Evolutionary conservation across 306 rosid species (phyloP), one percentile per base, ranked within the genome.

Genomic region (Prunus dulcis): DNA sequence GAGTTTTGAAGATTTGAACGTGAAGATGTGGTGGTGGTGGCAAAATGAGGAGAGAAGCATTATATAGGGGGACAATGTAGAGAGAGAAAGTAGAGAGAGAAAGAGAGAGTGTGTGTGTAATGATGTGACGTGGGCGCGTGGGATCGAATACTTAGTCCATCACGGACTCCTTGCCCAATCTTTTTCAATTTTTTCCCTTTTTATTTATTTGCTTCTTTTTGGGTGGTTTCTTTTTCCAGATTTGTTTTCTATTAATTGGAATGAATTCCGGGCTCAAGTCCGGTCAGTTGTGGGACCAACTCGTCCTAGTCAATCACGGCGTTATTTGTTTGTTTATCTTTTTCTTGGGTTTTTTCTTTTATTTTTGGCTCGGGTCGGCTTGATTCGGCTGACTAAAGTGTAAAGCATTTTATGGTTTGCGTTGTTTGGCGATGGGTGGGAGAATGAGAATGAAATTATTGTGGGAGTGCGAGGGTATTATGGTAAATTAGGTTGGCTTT

Each of bases 111-210:
- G 83, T 62, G 83, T 62, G 84, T 67, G 64, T 56, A 78, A 86
- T 87, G 92, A 90, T 82, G 87, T 69, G 91, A 89, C 76, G 72
- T 78, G 79, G 91, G 97, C 96, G 96, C 93, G 96, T 93, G 90
- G 90, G 88, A 78, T 55, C 80, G 76, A 85, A 81, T 85, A 74
- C 91, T 65, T 82, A 34, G 86, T 72, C 85, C 85, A 67, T 87
- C 87, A 87, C 93, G 88, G 88, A 87, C 82, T 75, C 78, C 87
- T 86, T 82, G 73, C 84, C 89, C 64, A 38, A 81, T 81, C 58
- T 81, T 77, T 62, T 20, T 19, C 4, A 27, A 32, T 25, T 50
- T 58, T 75, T 77, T 53, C 67, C 15, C 4, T 63, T 65, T 30
- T 45, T 4, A 64, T 51, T 62, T 32, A 55, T 18, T 51, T 28